Evolutionary conservation across 106 monocot genomes (phyloP), one percentile per base, ranked within the genome.

Genomic region (Chionographis japonica): DNA sequence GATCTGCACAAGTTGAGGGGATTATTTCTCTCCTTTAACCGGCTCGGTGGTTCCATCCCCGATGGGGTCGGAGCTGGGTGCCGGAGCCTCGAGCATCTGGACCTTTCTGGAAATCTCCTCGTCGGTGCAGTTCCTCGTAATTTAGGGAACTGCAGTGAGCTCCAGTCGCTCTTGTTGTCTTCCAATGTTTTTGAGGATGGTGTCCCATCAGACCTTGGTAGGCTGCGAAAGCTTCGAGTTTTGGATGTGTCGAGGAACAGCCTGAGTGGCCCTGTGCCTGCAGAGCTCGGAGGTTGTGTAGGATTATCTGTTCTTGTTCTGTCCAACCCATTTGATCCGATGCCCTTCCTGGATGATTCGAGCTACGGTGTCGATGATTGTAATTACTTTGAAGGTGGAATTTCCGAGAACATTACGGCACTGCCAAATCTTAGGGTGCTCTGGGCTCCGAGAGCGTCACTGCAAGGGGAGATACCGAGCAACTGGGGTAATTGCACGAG

Each of bases 181-280:
- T 88, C 83, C 18, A 94, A 94, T 58, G 41, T 84, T 58, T 67
- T 94, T 38, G 94, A 91, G 40, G 88, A 88, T 62, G 76, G 81
- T 20, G 65, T 94, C 50, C 94, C 94, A 3, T 4, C 72, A 3
- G 83, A 83, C 57, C 60, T 88, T 46, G 88, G 81, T 15, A 46
- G 37, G 54, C 61, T 84, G 49, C 66, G 12, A 52, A 88, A 81
- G 55, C 75, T 88, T 60, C 74, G 72, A 50, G 58, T 55, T 75
- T 76, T 88, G 69, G 84, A 88, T 68, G 68, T 84, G 68, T 94
- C 94, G 12, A 88, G 83, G 76, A 94, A 94, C 80, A 88, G 90
- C 61, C 61, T 94, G 63, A 94, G 94, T 55, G 83, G 94, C 13
- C 72, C 81, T 40, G 68, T 94, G 16, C 94, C 94, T 15, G 41